A percentile compares a stretch with the other conserved stretches of the same genome.
Conservation (phyloP, 2,329 filamentous ascomycete genomes). For the Cryoendolithus antarcticus region DNA sequence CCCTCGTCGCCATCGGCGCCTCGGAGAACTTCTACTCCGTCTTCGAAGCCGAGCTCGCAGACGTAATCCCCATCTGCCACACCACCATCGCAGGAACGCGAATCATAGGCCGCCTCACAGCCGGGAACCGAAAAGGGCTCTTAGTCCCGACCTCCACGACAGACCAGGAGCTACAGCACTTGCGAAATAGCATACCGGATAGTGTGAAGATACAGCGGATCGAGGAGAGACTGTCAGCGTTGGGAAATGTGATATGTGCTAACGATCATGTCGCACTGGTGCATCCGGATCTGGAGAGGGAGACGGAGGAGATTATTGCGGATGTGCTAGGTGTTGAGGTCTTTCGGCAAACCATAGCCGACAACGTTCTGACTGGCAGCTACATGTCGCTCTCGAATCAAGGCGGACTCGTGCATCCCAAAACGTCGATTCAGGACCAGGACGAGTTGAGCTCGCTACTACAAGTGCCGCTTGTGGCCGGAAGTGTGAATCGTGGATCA, state of each 20-base stretch:
- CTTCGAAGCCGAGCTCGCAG: slow-evolving; percentile 95
- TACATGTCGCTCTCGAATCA: slow-evolving; percentile 97
- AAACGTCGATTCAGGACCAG: slow-evolving; percentile 94
- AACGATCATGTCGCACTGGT: slow-evolving; percentile 96
- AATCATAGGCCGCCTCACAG: slow-evolving; percentile 89
- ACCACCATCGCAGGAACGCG: slow-evolving; percentile 92
- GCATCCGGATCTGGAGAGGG: slow-evolving; percentile 90
- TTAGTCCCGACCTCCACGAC: slow-evolving; percentile 92
- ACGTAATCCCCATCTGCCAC: slow-evolving; percentile 92
- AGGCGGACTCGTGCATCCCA: slow-evolving; percentile 92
- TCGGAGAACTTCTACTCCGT: slow-evolving; percentile 99
- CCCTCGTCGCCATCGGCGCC: slow-evolving; percentile 82
- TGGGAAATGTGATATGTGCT: slow-evolving; percentile 91
- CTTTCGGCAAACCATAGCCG: slow-evolving; percentile 87
- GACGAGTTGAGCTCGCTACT: slow-evolving; percentile 89
- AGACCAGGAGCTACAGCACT: slow-evolving; percentile 94
- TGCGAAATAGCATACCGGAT: slow-evolving; percentile 89
- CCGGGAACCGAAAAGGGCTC: slow-evolving; percentile 92
- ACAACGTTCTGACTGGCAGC: slow-evolving; percentile 89
- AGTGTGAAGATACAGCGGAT: slow-evolving; percentile 89
- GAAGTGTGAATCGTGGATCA: slow-evolving; percentile 83
- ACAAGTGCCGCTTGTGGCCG: slow-evolving; percentile 90
- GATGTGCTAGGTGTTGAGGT: slow-evolving; percentile 85
- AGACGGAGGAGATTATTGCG: slow-evolving; percentile 97
- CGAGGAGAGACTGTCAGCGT: slow-evolving; percentile 87